These are phyloP conservation scores for Kurtzmaniella quercitrusa DNA, from an alignment of 1,139 yeast species.

Conservation along the genomic window DNA sequence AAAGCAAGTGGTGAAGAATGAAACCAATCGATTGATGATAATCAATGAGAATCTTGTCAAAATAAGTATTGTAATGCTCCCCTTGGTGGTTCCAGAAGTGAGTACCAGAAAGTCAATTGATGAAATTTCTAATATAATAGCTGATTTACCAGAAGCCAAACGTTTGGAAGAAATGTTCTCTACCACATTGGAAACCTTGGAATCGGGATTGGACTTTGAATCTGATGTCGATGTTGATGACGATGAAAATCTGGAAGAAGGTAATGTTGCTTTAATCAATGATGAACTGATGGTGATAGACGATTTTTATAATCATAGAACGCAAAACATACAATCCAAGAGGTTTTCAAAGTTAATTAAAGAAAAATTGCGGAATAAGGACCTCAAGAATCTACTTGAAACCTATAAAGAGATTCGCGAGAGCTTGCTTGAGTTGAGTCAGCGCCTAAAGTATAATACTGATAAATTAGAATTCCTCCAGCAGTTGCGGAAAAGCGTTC, in stretches of 20 bases:
- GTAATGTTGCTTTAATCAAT: conserved; percentile 11
- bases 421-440: conserved; percentile 15
- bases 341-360: conserved; percentile 8
- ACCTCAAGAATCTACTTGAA: conserved; percentile 12
- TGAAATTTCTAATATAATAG: conserved; percentile 21
- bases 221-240: conserved; percentile 7
- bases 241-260: conserved; percentile 9
- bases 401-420: conserved; percentile 22
- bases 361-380: conserved; percentile 9
- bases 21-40: conserved; percentile 22
- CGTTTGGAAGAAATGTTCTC: conserved; percentile 11
- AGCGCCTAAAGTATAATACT: conserved; percentile 19
- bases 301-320: conserved; percentile 3
- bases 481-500: conserved; percentile 14
- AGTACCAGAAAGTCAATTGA: conserved; percentile 11
- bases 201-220: conserved; percentile 1
- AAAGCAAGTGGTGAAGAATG: conserved; percentile 33
- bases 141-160: conserved; percentile 32
- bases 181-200: conserved; percentile 1
- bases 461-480: conserved; percentile 26
- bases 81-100: conserved; percentile 26
- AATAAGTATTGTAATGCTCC: conserved; percentile 21
- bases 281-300: conserved; percentile 11
- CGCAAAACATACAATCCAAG: conserved; percentile 9
- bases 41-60: conserved; percentile 25